A percentile compares a stretch with the other conserved stretches of the same genome.
phyloP scores from a whole-genome alignment of 164 flowering plant genomes.

The Vitis amurensis region DNA sequence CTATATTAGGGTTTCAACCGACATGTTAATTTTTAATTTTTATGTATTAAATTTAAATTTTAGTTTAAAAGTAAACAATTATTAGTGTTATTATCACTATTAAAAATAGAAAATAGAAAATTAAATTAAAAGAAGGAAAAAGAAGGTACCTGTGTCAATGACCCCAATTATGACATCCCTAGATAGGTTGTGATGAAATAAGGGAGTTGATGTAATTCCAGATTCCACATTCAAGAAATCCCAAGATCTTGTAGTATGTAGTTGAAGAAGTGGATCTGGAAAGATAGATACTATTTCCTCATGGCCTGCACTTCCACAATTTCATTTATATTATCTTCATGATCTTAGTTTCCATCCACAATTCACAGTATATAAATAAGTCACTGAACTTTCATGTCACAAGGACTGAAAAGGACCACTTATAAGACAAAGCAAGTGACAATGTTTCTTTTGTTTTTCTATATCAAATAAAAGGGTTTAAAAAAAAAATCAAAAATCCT shows the following conservation, averaged over 20 bases:
- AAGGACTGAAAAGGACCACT: too few species aligned
- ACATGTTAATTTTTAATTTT: too few species aligned
- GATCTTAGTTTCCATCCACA: not conserved
- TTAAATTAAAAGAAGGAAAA: not conserved
- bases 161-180: conserved; percentile 41
- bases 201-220: not conserved
- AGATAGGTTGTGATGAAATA: conserved; percentile 6
- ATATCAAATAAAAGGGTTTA: too few species aligned
- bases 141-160: conserved; percentile 37
- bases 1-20: too few species aligned
- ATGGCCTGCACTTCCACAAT: conserved; percentile 30
- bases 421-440: too few species aligned
- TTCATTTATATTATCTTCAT: not conserved
- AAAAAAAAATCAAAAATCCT: too few species aligned
- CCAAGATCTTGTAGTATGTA: conserved; percentile 75
- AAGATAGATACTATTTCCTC: conserved; percentile 44
- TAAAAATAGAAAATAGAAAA: not conserved
- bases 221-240: conserved; percentile 41
- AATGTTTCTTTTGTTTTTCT: too few species aligned
- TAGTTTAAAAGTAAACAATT: too few species aligned
- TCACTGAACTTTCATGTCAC: too few species aligned
- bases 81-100: not conserved
- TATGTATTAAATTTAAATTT: too few species aligned
- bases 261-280: conserved; percentile 42
- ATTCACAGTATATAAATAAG: too few species aligned